Base-by-base conservation (phyloP, 2,329 filamentous ascomycete genomes). In the Fusarium sp. region DNA sequence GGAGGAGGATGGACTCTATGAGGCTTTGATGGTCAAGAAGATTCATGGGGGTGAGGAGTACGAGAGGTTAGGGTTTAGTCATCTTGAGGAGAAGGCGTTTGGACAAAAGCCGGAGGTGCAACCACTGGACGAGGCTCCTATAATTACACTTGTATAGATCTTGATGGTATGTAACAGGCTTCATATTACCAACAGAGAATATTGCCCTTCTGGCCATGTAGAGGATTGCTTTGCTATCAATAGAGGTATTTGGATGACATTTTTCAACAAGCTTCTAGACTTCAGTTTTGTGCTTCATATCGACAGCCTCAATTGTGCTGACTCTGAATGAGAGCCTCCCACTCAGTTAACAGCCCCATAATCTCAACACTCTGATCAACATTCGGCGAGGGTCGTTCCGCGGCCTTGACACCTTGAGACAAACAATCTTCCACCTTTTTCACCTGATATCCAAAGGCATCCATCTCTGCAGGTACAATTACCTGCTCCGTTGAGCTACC, bases 281-380 rank as follows among this genome's bases (percentile, higher is more conserved):
- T 11, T 33, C 16, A 5, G 29, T 11, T 15, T 33, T 15, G 29
- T 3, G 29, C 16, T 33, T 7, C 9, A 10, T 18, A 3, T 1
- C 7, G 15, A 28, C n/a, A n/a, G n/a, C n/a, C n/a, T 43, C 18
- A 57, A 6, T 29, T 29, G 2, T 62, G 23, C 12, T 63, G 57
- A 1, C 7, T 35, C 16, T 55, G 59, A 10, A 63, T 39, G 6
- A 62, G 20, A 7, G 23, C 23, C 21, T 63, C 59, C 59, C 59
- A 63, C 11, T 63, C 57, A 3, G 59, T 63, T 18, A 63, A 35
- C 3, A 63, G 8, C 1, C 28, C 28, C 59, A 63, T 63, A 15
- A 63, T 63, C 12, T 63, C 57, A 28, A 63, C 57, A 6, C 59
- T 63, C 46, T 63, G 59, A 20, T 54, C 23, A 9, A 63, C 7